These are phyloP conservation scores for Talaromyces pinophilus DNA, from an alignment of 2,329 filamentous ascomycete genomes.

Conservation along the genomic window DNA sequence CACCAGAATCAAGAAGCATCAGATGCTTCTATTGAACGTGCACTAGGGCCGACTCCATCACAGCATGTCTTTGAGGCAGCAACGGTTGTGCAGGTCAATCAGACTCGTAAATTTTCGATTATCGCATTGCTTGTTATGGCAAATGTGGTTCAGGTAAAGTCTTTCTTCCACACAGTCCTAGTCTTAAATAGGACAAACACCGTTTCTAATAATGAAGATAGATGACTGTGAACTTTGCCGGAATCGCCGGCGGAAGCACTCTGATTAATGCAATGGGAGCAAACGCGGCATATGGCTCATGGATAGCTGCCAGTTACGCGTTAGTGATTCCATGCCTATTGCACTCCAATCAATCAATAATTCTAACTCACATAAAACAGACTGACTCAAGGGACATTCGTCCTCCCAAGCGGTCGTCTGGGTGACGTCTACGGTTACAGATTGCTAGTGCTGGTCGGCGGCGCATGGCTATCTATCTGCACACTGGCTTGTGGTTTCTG, in stretches of 20 bases:
- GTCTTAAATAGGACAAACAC: not conserved
- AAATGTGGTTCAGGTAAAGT: slow-evolving; percentile 33
- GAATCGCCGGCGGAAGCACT: slow-evolving; percentile 30
- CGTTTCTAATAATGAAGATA: slow-evolving; percentile 12
- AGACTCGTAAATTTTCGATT: slow-evolving; percentile 26
- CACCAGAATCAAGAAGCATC: not conserved
- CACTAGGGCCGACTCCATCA: not conserved
- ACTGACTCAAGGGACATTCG: slow-evolving; percentile 59
- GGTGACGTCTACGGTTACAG: slow-evolving; percentile 62
- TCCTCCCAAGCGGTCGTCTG: slow-evolving; percentile 58
- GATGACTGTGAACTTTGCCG: slow-evolving; percentile 35
- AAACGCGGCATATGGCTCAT: slow-evolving; percentile 29
- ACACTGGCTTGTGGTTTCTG: slow-evolving; percentile 55
- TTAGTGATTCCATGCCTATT: slow-evolving; percentile 19
- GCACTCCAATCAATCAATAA: not conserved
- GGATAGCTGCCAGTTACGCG: slow-evolving; percentile 34
- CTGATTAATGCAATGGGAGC: slow-evolving; percentile 28
- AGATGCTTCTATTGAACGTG: slow-evolving; percentile 6
- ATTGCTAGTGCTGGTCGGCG: slow-evolving; percentile 56
- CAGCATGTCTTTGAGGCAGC: slow-evolving; percentile 29
- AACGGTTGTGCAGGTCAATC: slow-evolving; percentile 24
- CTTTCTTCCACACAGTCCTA: not conserved
- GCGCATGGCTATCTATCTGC: slow-evolving; percentile 58
- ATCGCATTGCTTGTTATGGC: slow-evolving; percentile 29
- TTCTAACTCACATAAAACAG: slow-evolving; percentile 29